phyloP scores from a whole-genome alignment of 2,329 filamentous ascomycete species.

The Anthostomella pinea region DNA sequence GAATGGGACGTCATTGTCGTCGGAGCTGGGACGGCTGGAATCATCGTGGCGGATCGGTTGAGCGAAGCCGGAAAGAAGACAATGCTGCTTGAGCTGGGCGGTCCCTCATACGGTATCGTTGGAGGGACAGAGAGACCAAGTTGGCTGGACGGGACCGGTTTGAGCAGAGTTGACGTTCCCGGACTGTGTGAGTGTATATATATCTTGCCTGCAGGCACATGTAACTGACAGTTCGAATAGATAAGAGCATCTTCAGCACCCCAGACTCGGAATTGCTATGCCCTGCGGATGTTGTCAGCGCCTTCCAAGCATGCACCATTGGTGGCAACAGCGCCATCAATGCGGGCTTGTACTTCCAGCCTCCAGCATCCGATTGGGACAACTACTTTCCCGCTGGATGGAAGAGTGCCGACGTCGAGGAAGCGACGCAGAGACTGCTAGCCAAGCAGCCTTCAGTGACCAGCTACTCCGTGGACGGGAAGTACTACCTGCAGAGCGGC shows the following conservation, averaged over 20 bases:
- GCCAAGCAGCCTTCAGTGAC: constrained; percentile 42
- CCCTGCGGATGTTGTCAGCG: constrained; percentile 35
- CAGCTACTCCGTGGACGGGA: constrained; percentile 42
- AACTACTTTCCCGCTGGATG: constrained; percentile 47
- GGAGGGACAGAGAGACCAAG: constrained; percentile 45
- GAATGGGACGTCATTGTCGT: constrained; percentile 40
- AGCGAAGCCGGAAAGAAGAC: constrained; percentile 51
- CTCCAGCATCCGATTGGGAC: constrained; percentile 51
- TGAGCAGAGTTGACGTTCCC: constrained; percentile 52
- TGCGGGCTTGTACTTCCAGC: constrained; percentile 51
- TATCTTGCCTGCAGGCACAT: neutral
- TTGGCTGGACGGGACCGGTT: constrained; percentile 45
- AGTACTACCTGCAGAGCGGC: constrained; percentile 46
- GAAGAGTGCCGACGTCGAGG: constrained; percentile 47
- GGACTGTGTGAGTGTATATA: constrained; percentile 41
- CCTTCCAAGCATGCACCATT: constrained; percentile 48
- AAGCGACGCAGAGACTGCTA: constrained; percentile 44
- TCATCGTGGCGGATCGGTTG: constrained; percentile 49
- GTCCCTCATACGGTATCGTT: constrained; percentile 46
- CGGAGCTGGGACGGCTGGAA: constrained; percentile 51
- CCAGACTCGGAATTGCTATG: constrained; percentile 41
- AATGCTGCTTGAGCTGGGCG: constrained; percentile 50
- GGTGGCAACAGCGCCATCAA: constrained; percentile 54
- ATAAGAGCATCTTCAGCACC: constrained; percentile 48
- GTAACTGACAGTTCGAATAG: constrained; percentile 20